phyloP scores from a whole-genome alignment of 139 green algal species.

The Tetradesmus lagerheimii region DNA sequence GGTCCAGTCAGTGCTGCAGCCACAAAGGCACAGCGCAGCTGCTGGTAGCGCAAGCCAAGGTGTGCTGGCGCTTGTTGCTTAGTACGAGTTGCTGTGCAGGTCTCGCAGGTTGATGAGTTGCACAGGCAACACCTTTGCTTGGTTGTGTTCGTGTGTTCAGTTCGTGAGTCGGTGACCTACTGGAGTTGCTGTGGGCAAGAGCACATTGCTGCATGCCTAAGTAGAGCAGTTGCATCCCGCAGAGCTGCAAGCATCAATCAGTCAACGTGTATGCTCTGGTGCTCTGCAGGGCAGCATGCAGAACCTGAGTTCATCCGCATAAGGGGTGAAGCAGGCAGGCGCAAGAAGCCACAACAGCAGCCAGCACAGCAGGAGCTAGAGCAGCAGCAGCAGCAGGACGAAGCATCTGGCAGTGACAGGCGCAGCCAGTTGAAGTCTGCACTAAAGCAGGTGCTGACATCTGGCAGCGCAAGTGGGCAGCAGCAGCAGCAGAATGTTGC shows the following conservation, averaged over 20 bases:
- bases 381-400: background rate
- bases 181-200: too few relatives aligned
- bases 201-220: too few relatives aligned
- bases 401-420: conserved; percentile 4
- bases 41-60: background rate
- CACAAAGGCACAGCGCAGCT: background rate
- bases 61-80: background rate
- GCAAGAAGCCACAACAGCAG: background rate
- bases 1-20: conserved; percentile 28
- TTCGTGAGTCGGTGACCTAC: too few relatives aligned
- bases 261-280: background rate
- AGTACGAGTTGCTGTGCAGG: too few relatives aligned
- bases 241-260: too few relatives aligned
- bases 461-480: background rate
- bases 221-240: too few relatives aligned
- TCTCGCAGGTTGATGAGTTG: too few relatives aligned
- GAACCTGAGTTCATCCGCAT: conserved; percentile 35
- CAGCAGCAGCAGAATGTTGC: conserved; percentile 21
- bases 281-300: background rate
- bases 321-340: background rate
- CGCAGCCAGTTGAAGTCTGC: conserved; percentile 32
- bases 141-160: too few relatives aligned
- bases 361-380: background rate
- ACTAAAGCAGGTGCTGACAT: conserved; percentile 19
- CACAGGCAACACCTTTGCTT: background rate